A percentile compares a stretch with the other conserved stretches of the same genome.
phyloP scores from a whole-genome alignment of 768 basidiomycete species.

The Mycena pura region DNA sequence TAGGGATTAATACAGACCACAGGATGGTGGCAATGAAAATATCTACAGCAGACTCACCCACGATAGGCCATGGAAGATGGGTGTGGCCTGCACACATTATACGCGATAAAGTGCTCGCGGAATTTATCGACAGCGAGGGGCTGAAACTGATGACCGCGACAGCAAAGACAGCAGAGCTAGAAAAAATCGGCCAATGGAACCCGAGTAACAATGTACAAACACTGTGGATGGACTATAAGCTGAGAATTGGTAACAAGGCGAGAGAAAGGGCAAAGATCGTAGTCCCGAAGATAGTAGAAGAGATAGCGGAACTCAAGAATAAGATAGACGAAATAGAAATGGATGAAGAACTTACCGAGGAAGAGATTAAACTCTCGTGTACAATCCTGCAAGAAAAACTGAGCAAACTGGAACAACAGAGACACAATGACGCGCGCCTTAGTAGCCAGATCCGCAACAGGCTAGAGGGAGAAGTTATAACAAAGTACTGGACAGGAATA shows the following conservation, averaged over 20 bases:
- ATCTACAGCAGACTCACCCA: conserved; percentile 26
- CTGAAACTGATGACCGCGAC: not conserved
- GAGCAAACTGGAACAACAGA: not conserved
- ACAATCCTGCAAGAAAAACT: not conserved
- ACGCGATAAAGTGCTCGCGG: not conserved
- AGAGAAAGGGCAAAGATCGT: not conserved
- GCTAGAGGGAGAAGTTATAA: conserved; percentile 1
- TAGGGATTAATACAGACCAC: conserved; percentile 40
- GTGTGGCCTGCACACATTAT: conserved; percentile 3
- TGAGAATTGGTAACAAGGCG: not conserved
- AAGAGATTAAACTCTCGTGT: not conserved
- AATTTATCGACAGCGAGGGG: not conserved
- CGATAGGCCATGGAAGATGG: conserved; percentile 30
- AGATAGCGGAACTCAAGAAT: not conserved
- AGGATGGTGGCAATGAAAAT: conserved; percentile 33
- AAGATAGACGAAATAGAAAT: not conserved
- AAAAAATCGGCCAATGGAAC: not conserved
- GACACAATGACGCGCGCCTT: not conserved
- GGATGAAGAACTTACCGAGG: not conserved
- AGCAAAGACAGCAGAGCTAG: not conserved
- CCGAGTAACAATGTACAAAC: not conserved
- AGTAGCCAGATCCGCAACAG: not conserved
- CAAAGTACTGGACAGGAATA: not conserved
- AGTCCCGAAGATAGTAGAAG: not conserved
- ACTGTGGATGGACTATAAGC: not conserved